Conservation (phyloP, 2,329 filamentous ascomycete species). For the Claviceps digitariae region DNA sequence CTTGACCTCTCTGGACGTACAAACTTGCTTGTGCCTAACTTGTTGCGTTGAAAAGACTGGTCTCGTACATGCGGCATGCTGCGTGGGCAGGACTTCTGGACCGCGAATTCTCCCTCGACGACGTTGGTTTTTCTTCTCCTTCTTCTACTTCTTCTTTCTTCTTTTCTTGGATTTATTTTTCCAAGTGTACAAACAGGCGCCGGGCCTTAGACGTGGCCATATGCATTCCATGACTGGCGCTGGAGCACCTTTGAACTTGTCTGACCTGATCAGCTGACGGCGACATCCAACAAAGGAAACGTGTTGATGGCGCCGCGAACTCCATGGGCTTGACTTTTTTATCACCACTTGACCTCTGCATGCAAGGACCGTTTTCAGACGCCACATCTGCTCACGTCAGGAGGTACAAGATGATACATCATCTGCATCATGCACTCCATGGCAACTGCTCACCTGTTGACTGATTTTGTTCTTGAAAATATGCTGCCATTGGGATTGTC, state of each 20-base stretch:
- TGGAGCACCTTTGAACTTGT: neutral
- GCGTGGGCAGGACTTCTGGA: neutral
- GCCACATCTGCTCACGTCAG: neutral
- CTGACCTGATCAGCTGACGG: neutral
- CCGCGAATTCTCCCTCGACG: neutral
- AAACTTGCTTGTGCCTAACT: neutral
- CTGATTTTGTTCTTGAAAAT: neutral
- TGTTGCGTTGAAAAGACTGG: neutral
- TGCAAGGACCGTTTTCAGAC: neutral
- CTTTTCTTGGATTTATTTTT: neutral
- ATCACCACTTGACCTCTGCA: neutral
- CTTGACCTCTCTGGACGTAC: conserved; percentile 1
- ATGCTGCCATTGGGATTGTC: neutral
- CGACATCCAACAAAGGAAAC: neutral
- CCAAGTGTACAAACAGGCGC: neutral
- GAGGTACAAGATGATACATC: neutral
- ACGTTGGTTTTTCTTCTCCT: neutral
- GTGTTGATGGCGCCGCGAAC: neutral
- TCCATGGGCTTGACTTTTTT: neutral
- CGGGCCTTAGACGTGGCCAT: neutral
- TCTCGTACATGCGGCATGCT: neutral
- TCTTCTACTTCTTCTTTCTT: neutral
- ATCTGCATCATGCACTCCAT: neutral
- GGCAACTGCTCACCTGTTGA: neutral
- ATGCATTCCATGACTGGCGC: neutral